Percentiles rank a stretch among this genome's conserved stretches.
phyloP scores from a whole-genome alignment of 441 rosid species.

The Adansonia grandidieri region DNA sequence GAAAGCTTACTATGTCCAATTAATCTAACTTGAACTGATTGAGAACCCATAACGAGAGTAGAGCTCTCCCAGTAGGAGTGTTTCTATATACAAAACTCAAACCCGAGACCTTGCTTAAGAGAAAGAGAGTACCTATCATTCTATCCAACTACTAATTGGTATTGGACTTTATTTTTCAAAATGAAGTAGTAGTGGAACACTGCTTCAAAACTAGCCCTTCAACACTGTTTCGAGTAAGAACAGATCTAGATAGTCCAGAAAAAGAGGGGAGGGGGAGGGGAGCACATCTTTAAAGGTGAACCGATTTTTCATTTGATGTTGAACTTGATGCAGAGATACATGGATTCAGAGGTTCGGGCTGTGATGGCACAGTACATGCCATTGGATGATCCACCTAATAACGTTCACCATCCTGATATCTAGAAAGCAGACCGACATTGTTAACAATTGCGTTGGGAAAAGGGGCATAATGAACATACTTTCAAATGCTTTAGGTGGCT shows the following conservation, averaged over 20 bases:
- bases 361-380: constrained; percentile 86
- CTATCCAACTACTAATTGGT: no score
- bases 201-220: no score
- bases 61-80: no score
- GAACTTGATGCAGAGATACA: constrained; percentile 56
- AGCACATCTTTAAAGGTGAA: neutral
- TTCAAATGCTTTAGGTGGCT: neutral
- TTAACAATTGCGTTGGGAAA: neutral
- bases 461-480: neutral
- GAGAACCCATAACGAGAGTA: no score
- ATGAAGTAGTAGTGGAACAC: no score
- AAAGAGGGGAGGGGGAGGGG: no score
- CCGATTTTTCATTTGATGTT: neutral
- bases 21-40: no score
- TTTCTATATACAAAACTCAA: no score
- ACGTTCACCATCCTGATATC: constrained; percentile 41
- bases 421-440: constrained; percentile 23
- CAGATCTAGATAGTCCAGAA: neutral
- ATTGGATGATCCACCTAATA: constrained; percentile 57
- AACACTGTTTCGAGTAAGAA: neutral
- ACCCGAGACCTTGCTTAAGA: no score
- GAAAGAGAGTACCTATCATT: no score
- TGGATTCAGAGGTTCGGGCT: constrained; percentile 78
- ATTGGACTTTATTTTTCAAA: no score
- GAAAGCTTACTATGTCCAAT: no score